Conservation (phyloP, 805 yeast species). For the Ascoidea rubescens region DNA sequence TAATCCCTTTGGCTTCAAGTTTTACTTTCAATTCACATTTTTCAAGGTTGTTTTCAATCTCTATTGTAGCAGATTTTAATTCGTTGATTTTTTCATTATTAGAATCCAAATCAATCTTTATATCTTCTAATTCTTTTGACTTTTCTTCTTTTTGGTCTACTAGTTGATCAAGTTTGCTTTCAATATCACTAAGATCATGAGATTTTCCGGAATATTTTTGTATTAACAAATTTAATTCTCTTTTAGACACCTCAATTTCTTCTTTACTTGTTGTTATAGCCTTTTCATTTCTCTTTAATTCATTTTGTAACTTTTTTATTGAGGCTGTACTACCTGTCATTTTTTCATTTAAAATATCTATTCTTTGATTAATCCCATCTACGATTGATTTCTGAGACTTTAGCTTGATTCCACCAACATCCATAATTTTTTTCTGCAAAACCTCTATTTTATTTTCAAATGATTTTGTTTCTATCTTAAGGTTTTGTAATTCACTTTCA, state of each 20-base stretch:
- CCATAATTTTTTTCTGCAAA: conserved; percentile 69
- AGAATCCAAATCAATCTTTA: conserved; percentile 26
- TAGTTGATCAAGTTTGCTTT: conserved; percentile 19
- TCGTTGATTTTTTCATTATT: conserved; percentile 34
- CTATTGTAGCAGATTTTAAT: conserved; percentile 52
- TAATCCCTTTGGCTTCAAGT: conserved; percentile 25
- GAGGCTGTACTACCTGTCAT: conserved; percentile 42
- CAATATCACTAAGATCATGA: conserved; percentile 18
- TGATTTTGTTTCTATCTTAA: conserved; percentile 41
- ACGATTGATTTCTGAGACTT: conserved; percentile 73
- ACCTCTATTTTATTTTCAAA: conserved; percentile 40
- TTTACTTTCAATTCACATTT: conserved; percentile 29
- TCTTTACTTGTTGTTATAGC: conserved; percentile 28
- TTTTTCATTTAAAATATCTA: conserved; percentile 44
- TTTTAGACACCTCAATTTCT: conserved; percentile 27
- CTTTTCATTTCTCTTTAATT: conserved; percentile 39
- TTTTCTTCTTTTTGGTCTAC: conserved; percentile 22
- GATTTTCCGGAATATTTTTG: conserved; percentile 16
- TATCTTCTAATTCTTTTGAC: conserved; percentile 25
- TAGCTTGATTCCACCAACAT: conserved; percentile 80
- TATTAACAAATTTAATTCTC: conserved; percentile 22
- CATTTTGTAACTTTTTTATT: conserved; percentile 48
- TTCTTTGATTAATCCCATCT: conserved; percentile 53
- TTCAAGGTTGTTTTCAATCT: conserved; percentile 48
- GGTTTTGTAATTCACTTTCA: conserved; percentile 25